Conservation (phyloP, 495 filamentous ascomycete species). For the Aspergillus ellipticus region DNA sequence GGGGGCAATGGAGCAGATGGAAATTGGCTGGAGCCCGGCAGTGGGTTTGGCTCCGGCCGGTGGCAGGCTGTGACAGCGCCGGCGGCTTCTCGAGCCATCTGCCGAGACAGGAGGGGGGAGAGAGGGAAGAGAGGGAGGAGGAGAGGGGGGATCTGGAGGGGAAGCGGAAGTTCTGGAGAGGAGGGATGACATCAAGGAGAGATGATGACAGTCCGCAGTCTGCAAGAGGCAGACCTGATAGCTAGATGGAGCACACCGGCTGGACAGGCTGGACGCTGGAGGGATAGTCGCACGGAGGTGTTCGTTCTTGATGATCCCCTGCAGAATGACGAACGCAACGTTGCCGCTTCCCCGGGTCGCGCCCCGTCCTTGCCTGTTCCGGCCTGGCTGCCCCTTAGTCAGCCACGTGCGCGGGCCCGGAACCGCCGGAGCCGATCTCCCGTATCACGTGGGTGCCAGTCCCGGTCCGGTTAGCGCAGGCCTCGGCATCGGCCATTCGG, state of each 20-base stretch:
- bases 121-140: not conserved
- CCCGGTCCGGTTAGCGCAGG: not conserved
- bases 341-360: not conserved
- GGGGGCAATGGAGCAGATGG: not conserved
- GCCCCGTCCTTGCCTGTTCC: not conserved
- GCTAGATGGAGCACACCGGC: too few relatives aligned
- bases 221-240: too few relatives aligned
- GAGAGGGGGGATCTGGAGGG: not conserved
- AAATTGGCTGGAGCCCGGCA: not conserved
- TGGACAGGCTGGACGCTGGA: too few relatives aligned
- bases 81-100: not conserved
- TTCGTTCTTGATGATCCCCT: not conserved
- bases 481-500: too few relatives aligned
- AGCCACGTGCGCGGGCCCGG: not conserved
- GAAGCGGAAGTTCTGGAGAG: not conserved
- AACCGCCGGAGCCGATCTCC: constrained; percentile 4
- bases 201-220: too few relatives aligned
- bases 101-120: not conserved
- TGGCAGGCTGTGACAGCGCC: not conserved
- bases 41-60: not conserved
- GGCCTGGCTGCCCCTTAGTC: not conserved
- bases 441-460: constrained; percentile 4
- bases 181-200: not conserved
- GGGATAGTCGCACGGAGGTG: not conserved
- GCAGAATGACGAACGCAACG: not conserved